phyloP scores from a whole-genome alignment of 2,329 filamentous ascomycete genomes.

The Fusarium poae region DNA sequence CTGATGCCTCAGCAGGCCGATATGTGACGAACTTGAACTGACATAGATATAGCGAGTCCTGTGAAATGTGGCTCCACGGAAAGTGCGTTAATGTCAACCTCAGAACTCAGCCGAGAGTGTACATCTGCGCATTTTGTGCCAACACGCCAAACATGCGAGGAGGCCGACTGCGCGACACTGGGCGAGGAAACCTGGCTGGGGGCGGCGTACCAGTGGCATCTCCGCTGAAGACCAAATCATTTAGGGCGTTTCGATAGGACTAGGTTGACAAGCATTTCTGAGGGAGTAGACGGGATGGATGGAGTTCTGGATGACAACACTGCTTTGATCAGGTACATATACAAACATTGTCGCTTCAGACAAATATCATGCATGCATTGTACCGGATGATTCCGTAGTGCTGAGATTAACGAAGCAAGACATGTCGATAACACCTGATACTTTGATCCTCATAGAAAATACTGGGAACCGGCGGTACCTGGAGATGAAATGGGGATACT shows the following conservation, averaged over 20 bases:
- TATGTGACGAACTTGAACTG: slow-evolving; percentile 27
- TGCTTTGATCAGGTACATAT: slow-evolving; percentile 36
- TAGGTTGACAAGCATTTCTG: slow-evolving; percentile 38
- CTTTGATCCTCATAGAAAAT: neutral
- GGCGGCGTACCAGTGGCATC: slow-evolving; percentile 50
- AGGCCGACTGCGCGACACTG: slow-evolving; percentile 61
- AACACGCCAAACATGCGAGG: slow-evolving; percentile 69
- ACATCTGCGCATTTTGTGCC: slow-evolving; percentile 73
- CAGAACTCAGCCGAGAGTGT: slow-evolving; percentile 69
- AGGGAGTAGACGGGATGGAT: slow-evolving; percentile 38
- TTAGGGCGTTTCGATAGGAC: slow-evolving; percentile 58
- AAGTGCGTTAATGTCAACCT: slow-evolving; percentile 71
- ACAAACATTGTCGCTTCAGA: slow-evolving; percentile 18
- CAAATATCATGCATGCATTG: slow-evolving; percentile 10
- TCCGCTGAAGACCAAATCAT: slow-evolving; percentile 59
- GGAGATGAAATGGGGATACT: neutral
- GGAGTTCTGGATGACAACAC: slow-evolving; percentile 34
- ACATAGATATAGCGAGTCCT: slow-evolving; percentile 66
- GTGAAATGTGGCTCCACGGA: slow-evolving; percentile 75
- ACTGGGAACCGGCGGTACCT: neutral
- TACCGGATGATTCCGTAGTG: neutral
- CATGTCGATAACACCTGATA: neutral
- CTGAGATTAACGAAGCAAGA: neutral
- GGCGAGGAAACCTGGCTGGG: slow-evolving; percentile 50
- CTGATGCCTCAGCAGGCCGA: neutral